Evolutionary conservation across 306 rosid species (phyloP).

Genomic region (Echinosophora koreensis): DNA sequence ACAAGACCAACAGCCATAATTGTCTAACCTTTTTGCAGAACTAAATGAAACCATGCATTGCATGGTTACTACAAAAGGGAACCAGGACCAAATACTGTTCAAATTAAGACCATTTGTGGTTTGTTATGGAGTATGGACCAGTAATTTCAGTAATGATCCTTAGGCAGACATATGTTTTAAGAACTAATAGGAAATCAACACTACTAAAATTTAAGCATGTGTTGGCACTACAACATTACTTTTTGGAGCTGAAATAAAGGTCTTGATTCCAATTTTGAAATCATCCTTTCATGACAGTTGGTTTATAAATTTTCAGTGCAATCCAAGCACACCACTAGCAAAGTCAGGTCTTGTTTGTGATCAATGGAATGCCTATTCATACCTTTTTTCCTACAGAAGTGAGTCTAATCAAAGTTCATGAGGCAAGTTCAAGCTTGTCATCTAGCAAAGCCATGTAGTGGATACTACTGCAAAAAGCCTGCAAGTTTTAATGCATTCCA

Average conservation of each 20-base stretch:
- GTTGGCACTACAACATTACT: slow-evolving; percentile 17
- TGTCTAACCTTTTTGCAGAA: slow-evolving; percentile 17
- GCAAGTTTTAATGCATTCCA: slow-evolving; percentile 57
- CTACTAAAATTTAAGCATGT: neutral
- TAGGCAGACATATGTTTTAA: neutral
- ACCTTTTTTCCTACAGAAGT: slow-evolving; percentile 31
- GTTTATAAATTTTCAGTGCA: slow-evolving; percentile 41
- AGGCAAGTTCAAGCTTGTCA: slow-evolving; percentile 50
- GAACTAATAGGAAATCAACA: neutral
- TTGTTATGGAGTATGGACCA: neutral
- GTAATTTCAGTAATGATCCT: slow-evolving; percentile 27
- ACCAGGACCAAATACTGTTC: neutral
- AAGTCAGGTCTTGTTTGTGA: slow-evolving; percentile 37
- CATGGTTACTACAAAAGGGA: slow-evolving; percentile 36
- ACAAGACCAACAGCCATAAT: slow-evolving; percentile 10
- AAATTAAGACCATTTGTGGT: neutral
- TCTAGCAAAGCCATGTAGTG: slow-evolving; percentile 47
- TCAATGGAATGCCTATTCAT: slow-evolving; percentile 48
- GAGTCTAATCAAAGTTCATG: slow-evolving; percentile 46
- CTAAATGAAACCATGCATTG: slow-evolving; percentile 26
- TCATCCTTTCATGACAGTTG: slow-evolving; percentile 22
- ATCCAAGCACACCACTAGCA: slow-evolving; percentile 44
- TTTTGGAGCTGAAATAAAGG: slow-evolving; percentile 4
- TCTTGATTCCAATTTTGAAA: slow-evolving; percentile 25
- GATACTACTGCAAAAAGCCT: slow-evolving; percentile 58